Conservation (phyloP, 345 rosid genomes). For the Salix suchowensis region DNA sequence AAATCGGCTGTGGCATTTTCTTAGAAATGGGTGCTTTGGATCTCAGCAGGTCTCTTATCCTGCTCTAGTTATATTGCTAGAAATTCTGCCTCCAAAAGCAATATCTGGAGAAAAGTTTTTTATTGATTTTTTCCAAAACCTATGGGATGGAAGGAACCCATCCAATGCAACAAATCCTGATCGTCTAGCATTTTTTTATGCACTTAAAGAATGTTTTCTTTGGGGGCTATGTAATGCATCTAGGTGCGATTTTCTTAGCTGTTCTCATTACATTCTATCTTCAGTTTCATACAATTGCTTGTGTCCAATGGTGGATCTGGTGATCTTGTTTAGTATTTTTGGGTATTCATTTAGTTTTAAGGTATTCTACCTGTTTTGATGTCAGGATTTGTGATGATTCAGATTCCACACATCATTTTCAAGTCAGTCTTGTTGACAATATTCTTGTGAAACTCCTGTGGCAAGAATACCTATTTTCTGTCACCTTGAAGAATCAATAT, state of each 20-base stretch:
- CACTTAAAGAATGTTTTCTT: conserved; percentile 74
- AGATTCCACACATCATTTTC: conserved; percentile 46
- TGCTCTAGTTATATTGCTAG: conserved; percentile 68
- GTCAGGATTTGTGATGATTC: conserved; percentile 51
- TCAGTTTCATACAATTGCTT: conserved; percentile 7
- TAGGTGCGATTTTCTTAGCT: conserved; percentile 37
- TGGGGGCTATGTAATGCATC: conserved; percentile 77
- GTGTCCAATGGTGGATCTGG: neutral
- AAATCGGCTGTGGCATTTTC: conserved; percentile 69
- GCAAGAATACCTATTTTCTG: conserved; percentile 50
- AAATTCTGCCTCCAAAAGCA: conserved; percentile 54
- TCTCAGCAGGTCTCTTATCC: conserved; percentile 91
- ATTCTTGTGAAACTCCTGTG: conserved; percentile 72
- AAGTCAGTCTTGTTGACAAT: conserved; percentile 47
- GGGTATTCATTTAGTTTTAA: neutral
- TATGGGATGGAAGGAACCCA: conserved; percentile 75
- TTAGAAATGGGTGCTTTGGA: conserved; percentile 80
- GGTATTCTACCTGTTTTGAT: conserved; percentile 1
- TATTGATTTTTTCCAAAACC: conserved; percentile 60
- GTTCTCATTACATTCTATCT: conserved; percentile 1
- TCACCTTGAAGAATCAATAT: conserved; percentile 24
- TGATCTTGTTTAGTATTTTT: neutral
- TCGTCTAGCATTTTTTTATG: conserved; percentile 50
- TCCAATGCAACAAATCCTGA: conserved; percentile 48
- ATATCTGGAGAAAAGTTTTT: conserved; percentile 62